Evolutionary conservation across 2,329 filamentous ascomycete species (phyloP).

Genomic region (Blumeria graminis): DNA sequence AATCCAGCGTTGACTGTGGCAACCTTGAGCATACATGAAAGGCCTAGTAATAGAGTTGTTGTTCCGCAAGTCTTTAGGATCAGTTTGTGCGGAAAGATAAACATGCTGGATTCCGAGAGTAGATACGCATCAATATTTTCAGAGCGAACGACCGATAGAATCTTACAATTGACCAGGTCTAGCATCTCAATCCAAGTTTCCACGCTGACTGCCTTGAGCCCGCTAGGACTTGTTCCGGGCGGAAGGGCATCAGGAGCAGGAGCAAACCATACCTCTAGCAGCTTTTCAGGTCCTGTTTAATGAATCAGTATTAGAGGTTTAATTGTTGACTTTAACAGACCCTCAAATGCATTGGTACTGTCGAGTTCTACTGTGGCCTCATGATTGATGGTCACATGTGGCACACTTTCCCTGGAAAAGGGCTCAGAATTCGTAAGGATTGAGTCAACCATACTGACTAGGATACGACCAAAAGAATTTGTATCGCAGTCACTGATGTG

Average conservation of each 20-base stretch:
- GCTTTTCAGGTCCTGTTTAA: constrained; percentile 65
- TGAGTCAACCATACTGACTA: not conserved
- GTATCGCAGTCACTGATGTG: no score
- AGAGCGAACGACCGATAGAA: constrained; percentile 79
- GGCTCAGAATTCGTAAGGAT: not conserved
- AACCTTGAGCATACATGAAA: constrained; percentile 80
- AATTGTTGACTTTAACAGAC: constrained; percentile 19
- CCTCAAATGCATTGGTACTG: constrained; percentile 90
- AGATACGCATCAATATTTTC: constrained; percentile 92
- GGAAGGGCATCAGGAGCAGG: constrained; percentile 53
- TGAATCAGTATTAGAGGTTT: constrained; percentile 10
- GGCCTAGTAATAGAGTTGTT: constrained; percentile 71
- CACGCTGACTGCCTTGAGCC: constrained; percentile 63
- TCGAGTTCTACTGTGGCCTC: constrained; percentile 82
- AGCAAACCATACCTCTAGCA: constrained; percentile 95
- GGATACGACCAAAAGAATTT: not conserved
- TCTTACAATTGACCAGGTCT: constrained; percentile 95
- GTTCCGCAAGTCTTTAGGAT: constrained; percentile 97
- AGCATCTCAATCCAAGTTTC: constrained; percentile 93
- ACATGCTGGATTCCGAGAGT: constrained; percentile 98
- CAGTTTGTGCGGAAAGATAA: constrained; percentile 98
- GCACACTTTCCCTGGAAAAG: constrained; percentile 28
- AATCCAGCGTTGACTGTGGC: constrained; percentile 78
- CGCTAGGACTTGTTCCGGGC: constrained; percentile 41
- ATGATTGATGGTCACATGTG: constrained; percentile 89